Conservation (phyloP, 768 basidiomycete genomes). For the Amanita inopinata region DNA sequence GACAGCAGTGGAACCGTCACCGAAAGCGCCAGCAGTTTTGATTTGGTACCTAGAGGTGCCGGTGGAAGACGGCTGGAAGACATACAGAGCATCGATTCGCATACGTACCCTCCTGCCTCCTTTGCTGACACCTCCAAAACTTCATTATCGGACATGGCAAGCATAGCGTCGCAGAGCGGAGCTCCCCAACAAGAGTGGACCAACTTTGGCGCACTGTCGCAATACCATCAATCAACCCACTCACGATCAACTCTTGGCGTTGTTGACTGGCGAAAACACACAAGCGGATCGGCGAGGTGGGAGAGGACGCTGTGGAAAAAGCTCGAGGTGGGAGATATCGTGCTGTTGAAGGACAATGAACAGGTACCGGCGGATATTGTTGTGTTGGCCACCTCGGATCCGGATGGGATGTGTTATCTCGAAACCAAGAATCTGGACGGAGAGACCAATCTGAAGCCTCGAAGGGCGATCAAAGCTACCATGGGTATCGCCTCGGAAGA, state of each 20-base stretch:
- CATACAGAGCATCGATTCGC: slow-evolving; percentile 57
- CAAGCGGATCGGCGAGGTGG: slow-evolving; percentile 73
- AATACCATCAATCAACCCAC: slow-evolving; percentile 48
- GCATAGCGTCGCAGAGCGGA: slow-evolving; percentile 8
- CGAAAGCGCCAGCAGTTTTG: slow-evolving; percentile 26
- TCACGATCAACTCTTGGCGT: slow-evolving; percentile 58
- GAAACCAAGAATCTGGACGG: slow-evolving; percentile 99
- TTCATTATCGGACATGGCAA: slow-evolving; percentile 26
- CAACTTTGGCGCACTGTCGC: slow-evolving; percentile 31
- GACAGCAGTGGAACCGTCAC: slow-evolving; percentile 43
- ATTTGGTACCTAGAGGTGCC: slow-evolving; percentile 29
- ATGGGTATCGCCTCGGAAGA: slow-evolving; percentile 73
- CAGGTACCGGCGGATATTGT: slow-evolving; percentile 95
- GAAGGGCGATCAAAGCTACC: slow-evolving; percentile 70
- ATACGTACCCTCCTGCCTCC: slow-evolving; percentile 51
- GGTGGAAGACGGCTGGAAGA: slow-evolving; percentile 51
- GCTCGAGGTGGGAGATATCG: slow-evolving; percentile 93
- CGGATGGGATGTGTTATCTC: slow-evolving; percentile 87
- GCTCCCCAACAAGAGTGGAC: slow-evolving; percentile 23
- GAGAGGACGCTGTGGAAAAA: slow-evolving; percentile 98
- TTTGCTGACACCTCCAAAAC: slow-evolving; percentile 26
- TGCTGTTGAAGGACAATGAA: slow-evolving; percentile 85
- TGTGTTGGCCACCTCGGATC: slow-evolving; percentile 84
- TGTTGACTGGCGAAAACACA: slow-evolving; percentile 67
- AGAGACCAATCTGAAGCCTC: slow-evolving; percentile 92